Evolutionary conservation across 768 basidiomycete species (phyloP), one percentile per base, ranked within the genome.

Genomic region (Pulveroboletus ravenelii): DNA sequence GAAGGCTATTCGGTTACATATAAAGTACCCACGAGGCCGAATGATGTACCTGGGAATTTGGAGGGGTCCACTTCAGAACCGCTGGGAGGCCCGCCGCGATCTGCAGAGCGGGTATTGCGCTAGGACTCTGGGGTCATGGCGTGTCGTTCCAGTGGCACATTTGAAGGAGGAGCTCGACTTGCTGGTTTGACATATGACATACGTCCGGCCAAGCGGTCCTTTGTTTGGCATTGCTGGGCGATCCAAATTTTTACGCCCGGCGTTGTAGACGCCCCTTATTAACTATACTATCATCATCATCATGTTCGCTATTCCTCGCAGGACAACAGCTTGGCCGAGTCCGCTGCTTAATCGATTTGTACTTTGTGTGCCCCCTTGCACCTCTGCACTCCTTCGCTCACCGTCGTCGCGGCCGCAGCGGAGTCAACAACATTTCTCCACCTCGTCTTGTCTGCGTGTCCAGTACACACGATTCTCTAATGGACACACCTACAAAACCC

Each of bases 381-480:
- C 20, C 29, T 41, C 45, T 29, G 38, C 17, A 35, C 17, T 36
- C 32, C 27, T 43, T 38, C 39, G 44, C 10, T 41, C 50, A 34
- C 41, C 48, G 20, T 20, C 34, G 1, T 27, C 38, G 10, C 45
- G 43, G 10, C 51, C 38, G 41, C 52, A 29, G 29, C 12, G 17
- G 15, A 23, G 23, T 39, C 53, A 47, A 32, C 58, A 58, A 3
- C 54, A 49, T 27, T 57, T 68, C 35, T 61, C 66, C 7, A 39
- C 56, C 32, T 59, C 64, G 6, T 32, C 60, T 31, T 61, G 39
- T 32, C 44, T 13, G 12, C 58, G 45, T 32, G 58, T 31, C 27
- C 66, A 68, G 38, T 68, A 68, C 8, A 64, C 48, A 13, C 62
- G 66, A 13, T 68, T 70, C 44, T 46, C 68, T 1, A 32, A 58